Evolutionary conservation across 2,329 filamentous ascomycete genomes (phyloP).

Genomic region (Paraphaeosphaeria minitans): DNA sequence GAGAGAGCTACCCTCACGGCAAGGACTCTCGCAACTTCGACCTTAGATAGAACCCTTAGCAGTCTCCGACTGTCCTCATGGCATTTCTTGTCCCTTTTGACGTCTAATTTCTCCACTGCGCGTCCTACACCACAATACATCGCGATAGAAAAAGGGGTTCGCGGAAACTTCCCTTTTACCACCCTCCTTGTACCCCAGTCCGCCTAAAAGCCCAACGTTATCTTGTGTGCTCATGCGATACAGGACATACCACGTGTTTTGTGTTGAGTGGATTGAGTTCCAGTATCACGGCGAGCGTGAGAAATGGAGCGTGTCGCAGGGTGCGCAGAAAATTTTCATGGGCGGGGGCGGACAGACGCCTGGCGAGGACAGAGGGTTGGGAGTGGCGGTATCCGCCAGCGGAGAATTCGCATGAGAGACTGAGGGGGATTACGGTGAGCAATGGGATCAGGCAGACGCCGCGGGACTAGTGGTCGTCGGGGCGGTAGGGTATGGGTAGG

Average conservation of each 20-base stretch:
- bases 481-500: background rate
- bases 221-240: background rate
- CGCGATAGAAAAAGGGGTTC: conserved; percentile 7
- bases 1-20: background rate
- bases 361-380: background rate
- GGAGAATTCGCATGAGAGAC: conserved; percentile 4
- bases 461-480: background rate
- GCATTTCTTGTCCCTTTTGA: conserved; percentile 13
- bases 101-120: conserved; percentile 18
- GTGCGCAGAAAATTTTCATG: background rate
- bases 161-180: conserved; percentile 9
- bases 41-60: background rate
- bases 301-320: conserved; percentile 8
- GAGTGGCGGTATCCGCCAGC: background rate
- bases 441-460: background rate
- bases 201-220: background rate
- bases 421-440: background rate
- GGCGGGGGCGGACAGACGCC: background rate
- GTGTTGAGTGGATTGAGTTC: conserved; percentile 9
- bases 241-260: conserved; percentile 1
- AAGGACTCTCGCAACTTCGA: background rate
- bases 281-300: conserved; percentile 4
- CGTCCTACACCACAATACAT: conserved; percentile 12
- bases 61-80: background rate
- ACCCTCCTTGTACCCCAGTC: no score